Base-by-base conservation (phyloP, 2,329 filamentous ascomycete genomes). In the Paecilomyces fulvus region DNA sequence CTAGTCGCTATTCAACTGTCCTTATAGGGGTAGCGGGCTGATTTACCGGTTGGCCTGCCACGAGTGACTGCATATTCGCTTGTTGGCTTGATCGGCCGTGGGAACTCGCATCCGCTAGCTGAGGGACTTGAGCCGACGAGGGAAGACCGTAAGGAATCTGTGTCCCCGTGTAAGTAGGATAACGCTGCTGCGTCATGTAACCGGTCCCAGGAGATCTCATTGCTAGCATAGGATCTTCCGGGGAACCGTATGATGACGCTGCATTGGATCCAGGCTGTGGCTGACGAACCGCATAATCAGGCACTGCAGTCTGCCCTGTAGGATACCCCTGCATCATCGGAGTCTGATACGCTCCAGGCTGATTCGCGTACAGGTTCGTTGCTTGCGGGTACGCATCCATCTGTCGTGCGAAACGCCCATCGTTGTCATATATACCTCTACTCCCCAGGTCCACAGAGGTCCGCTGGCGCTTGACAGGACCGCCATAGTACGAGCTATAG, bases 391-490 rank as follows among this genome's bases (percentile, higher is more conserved):
- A 75, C 5, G 70, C 58, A 52, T 73, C 70, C 62, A 73, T 65
- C 37, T 65, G 70, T 30, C 70, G 70, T 55, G 63, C 63, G 63
- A 73, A 72, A 14, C 72, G 67, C 52, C 62, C 61, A 49, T 74
- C 71, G 2, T 64, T 48, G 30, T 74, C 71, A 56, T 73, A 74
- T 25, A 74, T 61, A 49, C 61, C 61, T 55, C 70, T 65, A 11
- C 63, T 64, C 17, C 70, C 69, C 61, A 69, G 69, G 43, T 74
- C 73, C 9, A 73, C 63, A 3, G 73, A 73, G 14, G 72, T 74
- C 23, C 73, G 71, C 56, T 71, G 66, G 20, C 73, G 71, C 57
- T 75, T 75, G 49, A 68, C 64, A 1, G 73, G 66, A 28, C 60
- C 62, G 6, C 64, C 64, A 51, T 72, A 71, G 53, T 71, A 72